Base-by-base conservation (phyloP, 2,329 filamentous ascomycete genomes). In the Sclerotinia glacialis region DNA sequence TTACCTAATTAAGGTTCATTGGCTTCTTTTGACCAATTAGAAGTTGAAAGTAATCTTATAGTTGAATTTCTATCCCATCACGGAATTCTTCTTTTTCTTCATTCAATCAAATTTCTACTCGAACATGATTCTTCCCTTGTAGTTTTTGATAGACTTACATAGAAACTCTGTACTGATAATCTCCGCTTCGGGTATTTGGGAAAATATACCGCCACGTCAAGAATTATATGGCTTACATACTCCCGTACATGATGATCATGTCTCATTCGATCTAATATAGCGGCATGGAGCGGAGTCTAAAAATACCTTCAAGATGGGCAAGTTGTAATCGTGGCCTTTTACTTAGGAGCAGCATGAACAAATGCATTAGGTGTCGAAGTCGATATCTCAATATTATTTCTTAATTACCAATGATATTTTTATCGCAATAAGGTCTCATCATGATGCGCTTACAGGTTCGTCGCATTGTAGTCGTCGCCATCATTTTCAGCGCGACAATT, bases 361-460 rank as follows among this genome's bases (percentile, higher is more conserved):
- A 3, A 60, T 47, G 56, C 5, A 23, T 34, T 11, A 12, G 28
- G 5, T 60, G n/a, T 47, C 56, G 21, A 47, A 37, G 42, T 34
- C 42, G 42, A 37, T 46, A 18, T 60, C 31, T 60, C 4, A 37
- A 31, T 52, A 31, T 18, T 31, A 40, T 37, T 18, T 40, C 7
- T n/a, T 31, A 2, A 26, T 21, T 23, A 55, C 12, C 21, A n/a
- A 40, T 23, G 14, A 40, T 16, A 44, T 58, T 18, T 31, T 7
- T 12, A 37, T 60, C 58, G 12, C n/a, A 12, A 60, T 2, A 23
- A n/a, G 18, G 21, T 49, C 37, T 40, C 28, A 60, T 49, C 44
- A 60, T 49, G 44, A 60, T 60, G 44, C 58, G 44, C 21, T 37
- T 26, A 26, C 58, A 60, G 42, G 28, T 44, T 21, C 58, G 58